phyloP scores from a whole-genome alignment of 192 early-diverging fungal genomes.

The Entophlyctis luteolus region DNA sequence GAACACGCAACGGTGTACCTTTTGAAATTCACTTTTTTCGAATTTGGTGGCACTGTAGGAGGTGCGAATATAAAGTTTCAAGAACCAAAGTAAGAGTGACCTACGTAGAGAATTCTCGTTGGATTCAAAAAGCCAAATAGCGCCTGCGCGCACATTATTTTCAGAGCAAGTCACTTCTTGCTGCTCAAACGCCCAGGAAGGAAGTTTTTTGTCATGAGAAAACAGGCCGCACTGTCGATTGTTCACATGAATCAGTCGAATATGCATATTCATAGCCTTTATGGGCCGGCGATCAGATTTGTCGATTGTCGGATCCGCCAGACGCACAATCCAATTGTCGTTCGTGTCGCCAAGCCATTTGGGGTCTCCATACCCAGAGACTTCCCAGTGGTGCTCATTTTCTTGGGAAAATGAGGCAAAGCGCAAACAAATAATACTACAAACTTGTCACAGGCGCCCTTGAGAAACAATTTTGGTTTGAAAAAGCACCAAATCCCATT shows the following conservation, averaged over 20 bases:
- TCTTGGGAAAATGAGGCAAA: no score
- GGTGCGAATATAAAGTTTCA: no score
- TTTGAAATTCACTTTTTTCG: conserved; percentile 40
- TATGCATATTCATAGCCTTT: conserved; percentile 52
- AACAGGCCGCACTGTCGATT: conserved; percentile 70
- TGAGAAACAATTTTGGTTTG: not conserved
- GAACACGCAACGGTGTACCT: no score
- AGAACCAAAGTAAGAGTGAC: no score
- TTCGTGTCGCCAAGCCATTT: conserved; percentile 82
- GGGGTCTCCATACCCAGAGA: conserved; percentile 45
- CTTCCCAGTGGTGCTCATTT: conserved; percentile 48
- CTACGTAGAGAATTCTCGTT: conserved; percentile 36
- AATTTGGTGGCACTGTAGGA: conserved; percentile 35
- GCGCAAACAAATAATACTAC: not conserved
- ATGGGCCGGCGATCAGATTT: conserved; percentile 48
- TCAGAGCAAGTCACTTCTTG: conserved; percentile 90
- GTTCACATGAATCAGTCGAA: conserved; percentile 74
- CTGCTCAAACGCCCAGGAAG: conserved; percentile 81
- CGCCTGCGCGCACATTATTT: conserved; percentile 41
- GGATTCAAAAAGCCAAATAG: conserved; percentile 41
- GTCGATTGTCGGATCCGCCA: conserved; percentile 59
- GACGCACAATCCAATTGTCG: conserved; percentile 86
- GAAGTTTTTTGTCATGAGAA: conserved; percentile 68
- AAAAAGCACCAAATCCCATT: no score
- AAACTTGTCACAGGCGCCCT: not conserved